Evolutionary conservation across 352 stramenopile species (phyloP).

Genomic region (Thalassiosira mediterranea): DNA sequence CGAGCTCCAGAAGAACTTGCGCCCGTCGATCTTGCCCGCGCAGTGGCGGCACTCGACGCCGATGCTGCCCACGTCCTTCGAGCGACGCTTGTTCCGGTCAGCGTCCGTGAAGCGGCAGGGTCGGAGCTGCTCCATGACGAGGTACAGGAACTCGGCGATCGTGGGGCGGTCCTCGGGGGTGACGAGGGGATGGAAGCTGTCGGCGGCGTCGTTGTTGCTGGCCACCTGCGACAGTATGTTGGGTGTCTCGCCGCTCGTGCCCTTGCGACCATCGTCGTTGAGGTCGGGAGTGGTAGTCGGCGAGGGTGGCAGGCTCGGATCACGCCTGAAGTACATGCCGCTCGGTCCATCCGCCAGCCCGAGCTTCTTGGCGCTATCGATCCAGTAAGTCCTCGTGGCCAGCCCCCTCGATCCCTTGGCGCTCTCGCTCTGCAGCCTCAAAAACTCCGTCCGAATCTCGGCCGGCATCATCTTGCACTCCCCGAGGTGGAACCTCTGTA

Average conservation of each 20-base stretch:
- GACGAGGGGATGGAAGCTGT: slow-evolving; percentile 59
- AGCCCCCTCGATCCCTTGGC: slow-evolving; percentile 80
- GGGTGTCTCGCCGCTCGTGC: background rate
- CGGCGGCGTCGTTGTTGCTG: slow-evolving; percentile 49
- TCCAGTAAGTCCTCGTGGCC: slow-evolving; percentile 65
- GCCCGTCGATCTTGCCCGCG: slow-evolving; percentile 40
- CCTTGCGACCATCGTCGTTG: background rate
- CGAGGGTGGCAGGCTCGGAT: background rate
- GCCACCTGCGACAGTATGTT: slow-evolving; percentile 45
- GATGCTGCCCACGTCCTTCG: slow-evolving; percentile 28
- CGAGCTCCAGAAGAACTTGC: slow-evolving; percentile 53
- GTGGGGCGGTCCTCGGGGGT: slow-evolving; percentile 74
- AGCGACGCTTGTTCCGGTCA: slow-evolving; percentile 51
- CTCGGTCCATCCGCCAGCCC: slow-evolving; percentile 67
- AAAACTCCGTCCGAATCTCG: slow-evolving; percentile 69
- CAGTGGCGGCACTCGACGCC: slow-evolving; percentile 53
- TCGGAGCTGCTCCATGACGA: slow-evolving; percentile 58
- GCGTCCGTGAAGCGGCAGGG: slow-evolving; percentile 50
- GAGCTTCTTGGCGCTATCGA: slow-evolving; percentile 62
- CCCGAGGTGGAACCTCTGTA: slow-evolving; percentile 81
- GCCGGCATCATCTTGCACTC: slow-evolving; percentile 79
- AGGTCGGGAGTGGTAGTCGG: no score
- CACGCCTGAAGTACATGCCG: slow-evolving; percentile 46
- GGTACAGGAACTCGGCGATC: slow-evolving; percentile 39
- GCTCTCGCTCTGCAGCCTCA: slow-evolving; percentile 72